These are phyloP conservation scores for Euryodendron excelsum DNA, from an alignment of 148 eudicot genomes.

Conservation along the genomic window DNA sequence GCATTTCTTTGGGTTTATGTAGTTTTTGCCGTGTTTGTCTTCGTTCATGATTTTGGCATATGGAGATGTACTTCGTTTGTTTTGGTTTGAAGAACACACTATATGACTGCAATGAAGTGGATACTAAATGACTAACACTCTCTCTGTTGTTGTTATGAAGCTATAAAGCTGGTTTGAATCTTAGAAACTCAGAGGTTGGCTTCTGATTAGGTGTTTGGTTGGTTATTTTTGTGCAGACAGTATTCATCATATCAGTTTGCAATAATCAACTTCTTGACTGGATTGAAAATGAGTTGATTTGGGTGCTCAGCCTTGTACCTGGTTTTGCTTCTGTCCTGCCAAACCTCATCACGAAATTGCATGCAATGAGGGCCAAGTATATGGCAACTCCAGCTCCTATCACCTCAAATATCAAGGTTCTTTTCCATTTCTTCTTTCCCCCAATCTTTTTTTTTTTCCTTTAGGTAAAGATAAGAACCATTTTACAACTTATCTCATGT, in stretches of 20 bases:
- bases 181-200: no score
- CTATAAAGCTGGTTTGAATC: not conserved
- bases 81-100: not conserved
- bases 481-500: no score
- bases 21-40: not conserved
- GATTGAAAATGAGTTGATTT: slow-evolving; percentile 79
- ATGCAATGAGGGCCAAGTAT: slow-evolving; percentile 73
- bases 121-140: not conserved
- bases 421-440: not conserved
- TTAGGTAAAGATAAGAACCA: no score
- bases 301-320: slow-evolving; percentile 79
- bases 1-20: not conserved
- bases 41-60: not conserved
- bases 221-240: slow-evolving; percentile 52
- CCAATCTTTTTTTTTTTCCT: no score
- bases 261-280: slow-evolving; percentile 91
- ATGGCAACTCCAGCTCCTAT: slow-evolving; percentile 53
- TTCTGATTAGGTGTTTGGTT: not conserved
- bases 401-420: slow-evolving; percentile 62
- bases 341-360: slow-evolving; percentile 56
- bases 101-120: not conserved
- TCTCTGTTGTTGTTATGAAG: not conserved
- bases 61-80: not conserved
- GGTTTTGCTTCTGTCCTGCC: slow-evolving; percentile 64
- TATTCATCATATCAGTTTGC: slow-evolving; percentile 84